Conservation (phyloP, 306 rosid species). For the Trifolium dubium region DNA sequence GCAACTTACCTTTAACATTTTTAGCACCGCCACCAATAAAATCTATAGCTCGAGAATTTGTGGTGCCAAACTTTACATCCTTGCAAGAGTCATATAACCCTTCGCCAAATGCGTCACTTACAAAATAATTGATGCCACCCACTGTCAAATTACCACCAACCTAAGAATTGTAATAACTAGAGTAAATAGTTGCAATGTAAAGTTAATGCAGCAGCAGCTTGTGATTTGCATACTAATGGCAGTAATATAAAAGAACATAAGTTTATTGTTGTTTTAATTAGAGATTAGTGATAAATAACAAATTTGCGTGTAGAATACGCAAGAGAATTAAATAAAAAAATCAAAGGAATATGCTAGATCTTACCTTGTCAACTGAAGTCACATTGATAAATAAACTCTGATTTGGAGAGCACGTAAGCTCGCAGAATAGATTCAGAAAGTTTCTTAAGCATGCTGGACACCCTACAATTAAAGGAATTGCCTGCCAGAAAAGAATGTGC, state of each 20-base stretch:
- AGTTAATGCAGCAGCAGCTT: slow-evolving; percentile 12
- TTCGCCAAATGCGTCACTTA: slow-evolving; percentile 86
- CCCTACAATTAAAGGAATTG: slow-evolving; percentile 95
- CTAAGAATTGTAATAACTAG: slow-evolving; percentile 56
- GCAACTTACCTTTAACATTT: slow-evolving; percentile 72
- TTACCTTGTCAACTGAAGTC: slow-evolving; percentile 77
- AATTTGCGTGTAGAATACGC: slow-evolving; percentile 7
- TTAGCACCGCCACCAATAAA: slow-evolving; percentile 89
- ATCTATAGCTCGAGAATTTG: slow-evolving; percentile 81
- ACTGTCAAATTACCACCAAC: slow-evolving; percentile 75
- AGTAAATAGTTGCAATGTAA: slow-evolving; percentile 29
- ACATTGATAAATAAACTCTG: slow-evolving; percentile 98
- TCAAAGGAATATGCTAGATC: slow-evolving; percentile 23
- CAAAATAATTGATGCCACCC: slow-evolving; percentile 79
- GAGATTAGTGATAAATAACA: slow-evolving; percentile 25
- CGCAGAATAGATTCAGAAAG: slow-evolving; percentile 94
- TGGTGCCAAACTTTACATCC: slow-evolving; percentile 92
- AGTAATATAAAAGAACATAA: slow-evolving; percentile 17
- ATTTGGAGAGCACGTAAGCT: slow-evolving; percentile 95
- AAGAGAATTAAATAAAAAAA: slow-evolving; percentile 29
- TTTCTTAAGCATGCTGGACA: slow-evolving; percentile 99
- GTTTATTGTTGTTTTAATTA: slow-evolving; percentile 28
- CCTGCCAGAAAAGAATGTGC: slow-evolving; percentile 67
- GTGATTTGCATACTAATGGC: slow-evolving; percentile 34
- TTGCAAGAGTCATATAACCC: slow-evolving; percentile 94